phyloP scores from a whole-genome alignment of 1,139 yeast genomes.

The Yamadazyma sp. region DNA sequence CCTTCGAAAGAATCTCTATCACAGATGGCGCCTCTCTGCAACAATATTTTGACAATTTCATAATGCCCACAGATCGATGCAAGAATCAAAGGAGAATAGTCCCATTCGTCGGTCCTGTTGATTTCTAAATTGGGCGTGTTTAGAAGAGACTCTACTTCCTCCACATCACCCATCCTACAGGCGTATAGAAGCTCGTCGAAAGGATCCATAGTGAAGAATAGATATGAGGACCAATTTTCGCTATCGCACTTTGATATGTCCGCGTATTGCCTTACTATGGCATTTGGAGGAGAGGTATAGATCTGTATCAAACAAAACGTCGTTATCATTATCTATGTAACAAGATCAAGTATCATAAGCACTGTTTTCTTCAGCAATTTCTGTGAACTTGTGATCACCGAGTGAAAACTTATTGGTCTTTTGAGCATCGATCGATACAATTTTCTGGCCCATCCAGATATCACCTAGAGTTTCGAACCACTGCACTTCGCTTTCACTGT shows the following conservation, averaged over 20 bases:
- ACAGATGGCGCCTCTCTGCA: slow-evolving; percentile 69
- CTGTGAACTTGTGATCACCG: slow-evolving; percentile 2
- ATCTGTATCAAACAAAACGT: not conserved
- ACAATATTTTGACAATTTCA: slow-evolving; percentile 55
- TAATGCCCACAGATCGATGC: slow-evolving; percentile 78
- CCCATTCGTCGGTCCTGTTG: slow-evolving; percentile 70
- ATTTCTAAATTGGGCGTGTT: slow-evolving; percentile 53
- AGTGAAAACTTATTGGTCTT: not conserved
- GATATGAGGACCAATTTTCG: not conserved
- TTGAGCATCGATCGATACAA: not conserved
- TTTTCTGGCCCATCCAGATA: slow-evolving; percentile 23
- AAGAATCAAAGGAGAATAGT: slow-evolving; percentile 70
- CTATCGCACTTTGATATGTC: slow-evolving; percentile 1
- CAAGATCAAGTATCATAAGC: not conserved
- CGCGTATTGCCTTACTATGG: too few species aligned
- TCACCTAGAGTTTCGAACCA: slow-evolving; percentile 25
- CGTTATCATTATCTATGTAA: not conserved
- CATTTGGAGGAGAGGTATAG: too few species aligned
- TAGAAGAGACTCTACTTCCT: slow-evolving; percentile 57
- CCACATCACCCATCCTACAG: slow-evolving; percentile 68
- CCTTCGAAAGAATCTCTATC: slow-evolving; percentile 82
- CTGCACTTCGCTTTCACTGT: slow-evolving; percentile 21
- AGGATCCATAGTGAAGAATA: slow-evolving; percentile 12
- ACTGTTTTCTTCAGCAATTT: slow-evolving; percentile 1
- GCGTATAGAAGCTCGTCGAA: slow-evolving; percentile 58